Evolutionary conservation across 1,284 basidiomycete species (phyloP), one percentile per base, ranked within the genome.

Genomic region (Tilletia caries): DNA sequence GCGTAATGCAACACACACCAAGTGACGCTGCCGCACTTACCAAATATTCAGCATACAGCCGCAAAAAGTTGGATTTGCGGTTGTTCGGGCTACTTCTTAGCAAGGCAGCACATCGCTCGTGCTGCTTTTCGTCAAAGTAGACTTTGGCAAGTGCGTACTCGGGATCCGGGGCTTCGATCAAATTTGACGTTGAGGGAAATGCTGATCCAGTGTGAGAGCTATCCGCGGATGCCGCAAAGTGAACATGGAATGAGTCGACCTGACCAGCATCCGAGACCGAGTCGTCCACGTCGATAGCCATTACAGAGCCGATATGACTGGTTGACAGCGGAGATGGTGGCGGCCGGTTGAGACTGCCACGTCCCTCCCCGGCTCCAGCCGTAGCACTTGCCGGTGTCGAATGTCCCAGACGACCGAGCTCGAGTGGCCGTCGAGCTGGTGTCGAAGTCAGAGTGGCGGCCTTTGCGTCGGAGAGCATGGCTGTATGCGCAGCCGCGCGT

Each of bases 1-100:
- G 25, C 20, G 12, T 32, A 10, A 2, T 20, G 27, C 33, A 29
- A 29, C 8, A 1, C 37, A 6, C 37, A 15, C 32, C n/a, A 32
- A 23, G 12, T 6, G 23, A 44, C 20, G 25, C 25, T n/a, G 29
- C 12, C 15, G 43, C 18, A 72, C 91, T 86, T 82, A 95, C 94
- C 82, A 98, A 85, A 82, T 91, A 98, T 71, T 89, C 88, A 69
- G 91, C 88, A 81, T 98, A 98, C 44, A 90, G 84, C 65, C 87
- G 86, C 74, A 98, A 80, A 83, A 97, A 98, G 23, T 86, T 86
- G 1, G 90, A 90, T 77, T 91, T 91, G 33, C 73, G 68, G 67
- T 0, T 32, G 5, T 6, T 48, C 37, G 20, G 66, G 43, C 48
- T 64, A 33, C 48, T 82, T 13, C 52, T 77, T 0, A 82, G 72